Percentiles rank a stretch among this genome's conserved stretches.
Evolutionary conservation across 192 early-diverging fungal genomes (phyloP).

Genomic region (Geranomyces michiganensis): DNA sequence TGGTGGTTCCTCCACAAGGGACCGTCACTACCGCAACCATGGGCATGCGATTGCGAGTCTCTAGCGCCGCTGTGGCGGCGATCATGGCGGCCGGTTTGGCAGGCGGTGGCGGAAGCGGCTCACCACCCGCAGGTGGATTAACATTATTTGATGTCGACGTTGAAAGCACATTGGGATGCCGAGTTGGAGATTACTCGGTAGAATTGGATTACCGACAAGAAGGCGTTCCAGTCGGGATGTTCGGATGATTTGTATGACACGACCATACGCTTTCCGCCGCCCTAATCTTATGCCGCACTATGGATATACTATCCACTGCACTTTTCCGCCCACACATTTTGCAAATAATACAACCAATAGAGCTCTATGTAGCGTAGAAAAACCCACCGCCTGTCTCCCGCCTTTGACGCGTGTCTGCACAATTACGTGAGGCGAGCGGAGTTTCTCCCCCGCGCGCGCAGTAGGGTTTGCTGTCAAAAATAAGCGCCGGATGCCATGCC

Average conservation of each 20-base stretch:
- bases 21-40: conserved; percentile 13
- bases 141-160: conserved; percentile 33
- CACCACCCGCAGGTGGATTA: not conserved
- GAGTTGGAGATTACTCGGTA: conserved; percentile 24
- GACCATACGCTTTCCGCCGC: too few relatives aligned
- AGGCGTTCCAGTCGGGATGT: conserved; percentile 31
- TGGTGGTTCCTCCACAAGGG: conserved; percentile 11
- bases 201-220: conserved; percentile 28
- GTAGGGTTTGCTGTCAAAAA: too few relatives aligned
- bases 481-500: too few relatives aligned
- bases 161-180: conserved; percentile 28
- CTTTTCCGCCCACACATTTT: too few relatives aligned
- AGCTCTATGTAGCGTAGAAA: too few relatives aligned
- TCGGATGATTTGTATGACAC: not conserved
- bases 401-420: too few relatives aligned
- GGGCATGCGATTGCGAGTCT: conserved; percentile 25
- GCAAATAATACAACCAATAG: too few relatives aligned
- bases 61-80: conserved; percentile 11
- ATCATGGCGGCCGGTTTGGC: conserved; percentile 20
- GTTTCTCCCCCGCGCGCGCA: too few relatives aligned
- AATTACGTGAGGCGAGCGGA: too few relatives aligned
- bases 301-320: too few relatives aligned
- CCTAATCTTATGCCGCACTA: too few relatives aligned
- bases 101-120: not conserved
- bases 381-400: too few relatives aligned